Conservation (phyloP, 129 eudicot genomes). For the Saposhnikovia divaricata region DNA sequence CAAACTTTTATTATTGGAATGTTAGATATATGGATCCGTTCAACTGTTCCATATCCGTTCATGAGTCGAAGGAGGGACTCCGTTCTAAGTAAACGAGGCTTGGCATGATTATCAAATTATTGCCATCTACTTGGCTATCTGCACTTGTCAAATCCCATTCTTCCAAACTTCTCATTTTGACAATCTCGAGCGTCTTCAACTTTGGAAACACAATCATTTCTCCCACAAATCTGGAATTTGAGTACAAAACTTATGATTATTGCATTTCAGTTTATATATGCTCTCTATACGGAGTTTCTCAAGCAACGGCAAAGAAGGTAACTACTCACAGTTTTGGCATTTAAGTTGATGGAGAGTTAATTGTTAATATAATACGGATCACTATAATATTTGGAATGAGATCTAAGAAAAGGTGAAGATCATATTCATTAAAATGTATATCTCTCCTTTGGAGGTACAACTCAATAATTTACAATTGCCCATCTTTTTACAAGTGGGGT, state of each 20-base stretch:
- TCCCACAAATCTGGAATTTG: neutral
- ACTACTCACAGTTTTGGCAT: slow-evolving; percentile 21
- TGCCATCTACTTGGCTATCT: neutral
- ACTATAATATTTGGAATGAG: no score
- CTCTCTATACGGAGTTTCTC: slow-evolving; percentile 24
- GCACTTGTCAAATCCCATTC: slow-evolving; percentile 24
- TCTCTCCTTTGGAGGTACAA: no score
- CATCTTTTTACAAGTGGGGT: no score
- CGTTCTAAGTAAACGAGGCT: slow-evolving; percentile 24
- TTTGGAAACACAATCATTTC: slow-evolving; percentile 21
- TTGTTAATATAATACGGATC: no score
- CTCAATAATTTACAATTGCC: no score
- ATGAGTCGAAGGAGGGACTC: neutral
- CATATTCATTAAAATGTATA: no score
- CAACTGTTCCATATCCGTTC: slow-evolving; percentile 27
- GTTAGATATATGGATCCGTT: slow-evolving; percentile 22
- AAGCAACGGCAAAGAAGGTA: slow-evolving; percentile 39
- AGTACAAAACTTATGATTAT: slow-evolving; percentile 19
- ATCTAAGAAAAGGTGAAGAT: no score
- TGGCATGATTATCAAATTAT: slow-evolving; percentile 21
- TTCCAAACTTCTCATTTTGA: slow-evolving; percentile 28
- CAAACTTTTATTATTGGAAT: slow-evolving; percentile 18
- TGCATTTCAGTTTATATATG: slow-evolving; percentile 13
- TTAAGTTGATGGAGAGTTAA: no score
- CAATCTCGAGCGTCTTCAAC: slow-evolving; percentile 30